Evolutionary conservation across 129 eudicot species (phyloP).

Genomic region (Tagetes patula): DNA sequence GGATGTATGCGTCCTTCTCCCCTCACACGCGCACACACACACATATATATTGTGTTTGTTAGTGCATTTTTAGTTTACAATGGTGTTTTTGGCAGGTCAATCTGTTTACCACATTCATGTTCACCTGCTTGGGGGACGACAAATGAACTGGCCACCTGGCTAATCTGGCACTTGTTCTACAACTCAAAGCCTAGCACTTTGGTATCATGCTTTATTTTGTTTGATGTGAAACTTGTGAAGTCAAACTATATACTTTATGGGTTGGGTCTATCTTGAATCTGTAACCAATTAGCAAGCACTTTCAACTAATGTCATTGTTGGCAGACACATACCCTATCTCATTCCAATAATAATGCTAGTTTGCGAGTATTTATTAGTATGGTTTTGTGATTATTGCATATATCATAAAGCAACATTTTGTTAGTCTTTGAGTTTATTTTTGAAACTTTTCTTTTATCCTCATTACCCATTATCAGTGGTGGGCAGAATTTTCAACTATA

Average conservation of each 20-base stretch:
- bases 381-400: not conserved
- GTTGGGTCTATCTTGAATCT: not conserved
- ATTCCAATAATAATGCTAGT: slow-evolving; percentile 29
- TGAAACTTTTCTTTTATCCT: not conserved
- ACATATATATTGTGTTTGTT: not conserved
- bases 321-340: slow-evolving; percentile 6
- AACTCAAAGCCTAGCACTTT: slow-evolving; percentile 20
- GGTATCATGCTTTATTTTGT: not conserved
- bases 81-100: slow-evolving; percentile 64
- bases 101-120: slow-evolving; percentile 89
- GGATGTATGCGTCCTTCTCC: slow-evolving; percentile 58
- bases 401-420: not conserved
- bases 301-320: slow-evolving; percentile 17
- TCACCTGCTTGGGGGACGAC: slow-evolving; percentile 96
- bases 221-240: slow-evolving; percentile 17
- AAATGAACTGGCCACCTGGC: slow-evolving; percentile 99
- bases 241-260: slow-evolving; percentile 18
- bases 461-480: too few species aligned
- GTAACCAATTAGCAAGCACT: slow-evolving; percentile 1
- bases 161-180: slow-evolving; percentile 33
- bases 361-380: not conserved
- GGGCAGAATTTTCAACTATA: too few species aligned
- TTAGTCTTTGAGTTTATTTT: not conserved
- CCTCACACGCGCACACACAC: not conserved
- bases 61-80: not conserved